Percentiles rank a stretch among this genome's conserved stretches.
phyloP scores from a whole-genome alignment of 2,329 filamentous ascomycete genomes.

The Colletotrichum musae region DNA sequence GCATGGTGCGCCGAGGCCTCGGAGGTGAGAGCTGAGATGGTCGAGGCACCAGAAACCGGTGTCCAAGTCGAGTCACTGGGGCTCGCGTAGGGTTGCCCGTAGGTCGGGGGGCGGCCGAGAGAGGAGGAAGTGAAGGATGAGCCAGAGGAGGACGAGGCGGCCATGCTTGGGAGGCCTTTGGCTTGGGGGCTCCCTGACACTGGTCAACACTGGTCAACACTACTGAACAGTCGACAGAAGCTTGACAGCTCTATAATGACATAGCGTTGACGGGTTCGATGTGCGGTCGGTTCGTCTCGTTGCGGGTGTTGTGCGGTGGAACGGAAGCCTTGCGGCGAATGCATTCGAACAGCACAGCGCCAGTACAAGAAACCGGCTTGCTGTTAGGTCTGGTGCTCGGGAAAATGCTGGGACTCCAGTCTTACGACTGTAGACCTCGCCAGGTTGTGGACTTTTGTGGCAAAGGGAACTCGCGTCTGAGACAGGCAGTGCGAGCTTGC shows the following conservation, averaged over 20 bases:
- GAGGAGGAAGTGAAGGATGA: slow-evolving; percentile 65
- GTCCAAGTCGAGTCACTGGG: slow-evolving; percentile 63
- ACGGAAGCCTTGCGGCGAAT: slow-evolving; percentile 10
- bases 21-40: slow-evolving; percentile 58
- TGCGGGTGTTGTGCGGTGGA: not conserved
- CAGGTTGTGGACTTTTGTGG: not conserved
- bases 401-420: not conserved
- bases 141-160: slow-evolving; percentile 60
- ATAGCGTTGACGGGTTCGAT: slow-evolving; percentile 8
- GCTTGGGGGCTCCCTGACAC: not conserved
- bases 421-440: not conserved
- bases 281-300: slow-evolving; percentile 19
- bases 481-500: too few species aligned
- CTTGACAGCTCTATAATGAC: slow-evolving; percentile 17
- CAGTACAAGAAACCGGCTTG: not conserved
- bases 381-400: not conserved
- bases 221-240: slow-evolving; percentile 3
- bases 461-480: too few species aligned
- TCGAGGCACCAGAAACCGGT: slow-evolving; percentile 59
- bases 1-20: slow-evolving; percentile 57
- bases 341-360: slow-evolving; percentile 28
- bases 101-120: slow-evolving; percentile 57
- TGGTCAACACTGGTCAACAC: slow-evolving; percentile 37
- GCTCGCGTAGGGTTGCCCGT: slow-evolving; percentile 58
- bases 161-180: slow-evolving; percentile 50